Evolutionary conservation across 805 yeast species (phyloP), one percentile per base, ranked within the genome.

Genomic region (Candida pseudofarinosa): DNA sequence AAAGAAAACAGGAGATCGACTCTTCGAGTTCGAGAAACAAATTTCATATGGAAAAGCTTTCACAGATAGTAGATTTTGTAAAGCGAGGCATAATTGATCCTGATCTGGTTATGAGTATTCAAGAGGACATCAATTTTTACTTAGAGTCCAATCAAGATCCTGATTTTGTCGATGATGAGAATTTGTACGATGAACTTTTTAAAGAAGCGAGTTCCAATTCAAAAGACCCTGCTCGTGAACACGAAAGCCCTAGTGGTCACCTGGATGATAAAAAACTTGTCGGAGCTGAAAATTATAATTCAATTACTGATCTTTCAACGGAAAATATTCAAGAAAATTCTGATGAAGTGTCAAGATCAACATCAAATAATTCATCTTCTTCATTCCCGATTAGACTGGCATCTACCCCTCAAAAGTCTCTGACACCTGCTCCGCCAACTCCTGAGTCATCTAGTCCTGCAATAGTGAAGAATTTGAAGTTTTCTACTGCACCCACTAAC

Each of bases 401-500:
- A 7, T 37, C 46, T 18, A 30, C 47, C n/a, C 38, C 43, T 26
- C 40, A 45, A 43, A 40, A 36, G 13, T 14, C 35, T 4, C 28
- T 15, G 19, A 42, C 40, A 8, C 49, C 46, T 36, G 42, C 37
- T 17, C 39, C 51, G 15, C 37, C 49, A 1, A 53, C 58, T 14
- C 60, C 62, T 6, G 73, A 68, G 14, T 42, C 60, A 4, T 46
- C 67, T 0, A 65, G 65, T 35, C 70, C 73, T 3, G 74, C 64
- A 4, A 69, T 70, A 23, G 60, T 70, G 30, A 68, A 68, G 39
- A 67, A 65, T 4, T 58, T 77, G 48, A 77, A 76, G 53, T 83
- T 84, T 1, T 81, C 83, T 1, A 63, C 77, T 3, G 65, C 76
- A 4, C 83, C 83, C 10, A 59, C 73, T 1, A 73, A 73, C 50